Evolutionary conservation across 202 grass and related monocot species (phyloP), one percentile per base, ranked within the genome.

Genomic region (Digitaria exilis): DNA sequence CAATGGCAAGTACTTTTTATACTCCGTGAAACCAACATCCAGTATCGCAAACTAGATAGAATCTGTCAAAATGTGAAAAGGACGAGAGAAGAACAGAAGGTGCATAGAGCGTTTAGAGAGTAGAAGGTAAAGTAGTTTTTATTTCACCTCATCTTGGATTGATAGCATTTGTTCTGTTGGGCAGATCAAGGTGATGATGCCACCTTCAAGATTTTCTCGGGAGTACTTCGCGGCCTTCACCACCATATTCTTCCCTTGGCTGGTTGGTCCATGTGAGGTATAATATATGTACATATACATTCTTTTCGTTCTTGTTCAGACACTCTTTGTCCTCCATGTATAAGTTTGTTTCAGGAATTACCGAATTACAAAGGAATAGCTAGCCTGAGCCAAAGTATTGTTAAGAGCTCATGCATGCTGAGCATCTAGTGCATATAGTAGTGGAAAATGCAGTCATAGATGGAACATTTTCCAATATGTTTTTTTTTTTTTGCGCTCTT

Each of bases 231-330:
- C 93, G 51, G 48, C 75, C 26, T 99, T 99, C 71, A 96, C 97
- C 49, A 82, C 93, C n/a, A 51, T 96, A 48, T 99, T 99, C 70
- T 99, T 99, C 51, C 66, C 97, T 82, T 99, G 97, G 97, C 79
- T 99, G 12, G 87, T 99, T 45, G 97, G 97, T 52, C 86, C 86
- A 10, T 96, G 89, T 63, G 89, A 99, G 97, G 97, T 99, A 96
- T 35, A 80, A 92, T 46, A 79, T 46, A 46, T 4, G 7, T 12
- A 28, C 11, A 21, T 25, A 65, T 13, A 12, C 9, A 49, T 37
- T 18, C 44, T 28, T 12, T 71, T 22, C 28, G 21, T 49, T 62
- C 51, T 34, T 75, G 10, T 21, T 51, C n/a, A 62, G n/a, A 84
- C 18, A 5, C 41, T 55, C 44, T 42, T 74, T 67, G 35, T 69